Evolutionary conservation across 1,139 yeast genomes (phyloP), one percentile per base, ranked within the genome.

Genomic region (Scheffersomyces parashehatae): DNA sequence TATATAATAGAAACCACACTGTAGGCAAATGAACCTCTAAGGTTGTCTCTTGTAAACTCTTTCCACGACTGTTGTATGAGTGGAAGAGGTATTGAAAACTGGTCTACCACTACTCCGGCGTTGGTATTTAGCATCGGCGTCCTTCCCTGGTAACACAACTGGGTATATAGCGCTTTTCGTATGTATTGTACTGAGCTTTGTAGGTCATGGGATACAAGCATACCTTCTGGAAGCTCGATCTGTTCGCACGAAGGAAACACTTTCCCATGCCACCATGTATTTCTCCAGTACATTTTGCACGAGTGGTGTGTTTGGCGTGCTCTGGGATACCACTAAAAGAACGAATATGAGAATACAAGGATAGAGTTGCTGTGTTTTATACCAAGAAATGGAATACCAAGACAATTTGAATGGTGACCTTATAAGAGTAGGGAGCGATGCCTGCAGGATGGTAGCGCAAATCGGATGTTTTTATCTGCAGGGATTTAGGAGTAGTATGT

Each of bases 1-100:
- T 83, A 82, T 1, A 85, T 66, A 30, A 83, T 73, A 0, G 90
- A 79, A 40, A 77, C 85, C 24, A 83, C 71, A 44, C 85, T 75
- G 53, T 78, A 79, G 26, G 74, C 66, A 58, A 80, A 84, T 2
- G 73, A 54, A 0, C 86, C 83, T 20, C 62, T 49, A 8, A 57
- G 55, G 30, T 59, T 59, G 28, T 53, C 41, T 10, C 43, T 51
- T 4, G 74, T 68, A 48, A 60, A 77, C n/a, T 54, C 52, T 2
- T 51, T 29, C 84, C 84, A 79, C 5, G 75, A 64, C 4, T 55
- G 51, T 7, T 51, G 50, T 16, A 74, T 67, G 4, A 72, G 38
- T 3, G 83, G 83, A 7, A 77, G 56, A 7, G 68, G 62, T 5
- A 54, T 42, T 8, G 67, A 50, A 37, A 58, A 58, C 38, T 55